Conservation (phyloP, 441 rosid species). For the Pelargonium hybrid region DNA sequence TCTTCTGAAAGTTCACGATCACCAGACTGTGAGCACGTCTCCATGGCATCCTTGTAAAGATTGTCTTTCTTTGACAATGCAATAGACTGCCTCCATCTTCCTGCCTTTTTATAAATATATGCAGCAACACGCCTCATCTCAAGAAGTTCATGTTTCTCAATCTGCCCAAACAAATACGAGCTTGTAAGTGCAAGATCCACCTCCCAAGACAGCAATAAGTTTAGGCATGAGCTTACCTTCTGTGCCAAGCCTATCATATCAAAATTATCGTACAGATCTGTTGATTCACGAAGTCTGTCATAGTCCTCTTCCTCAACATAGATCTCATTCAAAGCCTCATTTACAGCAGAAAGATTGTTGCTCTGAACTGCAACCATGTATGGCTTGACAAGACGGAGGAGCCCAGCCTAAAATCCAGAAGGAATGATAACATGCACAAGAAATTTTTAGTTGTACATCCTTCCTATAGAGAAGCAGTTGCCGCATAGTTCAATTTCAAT, state of each 20-base stretch:
- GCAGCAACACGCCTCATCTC: constrained; percentile 99
- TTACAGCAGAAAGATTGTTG: constrained; percentile 89
- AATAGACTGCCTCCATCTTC: constrained; percentile 99
- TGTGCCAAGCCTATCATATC: constrained; percentile 26
- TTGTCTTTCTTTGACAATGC: constrained; percentile 94
- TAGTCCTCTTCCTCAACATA: constrained; percentile 83
- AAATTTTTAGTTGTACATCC: too few relatives aligned
- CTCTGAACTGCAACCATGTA: constrained; percentile 94
- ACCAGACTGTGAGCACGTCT: constrained; percentile 96
- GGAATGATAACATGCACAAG: too few relatives aligned
- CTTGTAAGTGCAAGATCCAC: too few relatives aligned
- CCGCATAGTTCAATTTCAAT: too few relatives aligned
- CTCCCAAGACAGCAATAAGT: too few relatives aligned
- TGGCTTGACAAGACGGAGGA: constrained; percentile 90
- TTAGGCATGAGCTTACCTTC: too few relatives aligned
- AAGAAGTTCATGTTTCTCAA: constrained; percentile 95
- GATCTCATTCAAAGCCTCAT: constrained; percentile 51
- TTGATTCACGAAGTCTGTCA: constrained; percentile 83
- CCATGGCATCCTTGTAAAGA: constrained; percentile 94
- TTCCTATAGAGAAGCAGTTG: too few relatives aligned
- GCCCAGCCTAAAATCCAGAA: constrained; percentile 74
- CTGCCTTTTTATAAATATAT: constrained; percentile 93
- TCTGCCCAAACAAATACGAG: constrained; percentile 28
- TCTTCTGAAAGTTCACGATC: constrained; percentile 97
- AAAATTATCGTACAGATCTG: constrained; percentile 24